A percentile compares a stretch with the other conserved stretches of the same genome.
These are phyloP conservation scores for Leucogyrophana mollusca DNA, from an alignment of 768 basidiomycete genomes.

Conservation along the genomic window DNA sequence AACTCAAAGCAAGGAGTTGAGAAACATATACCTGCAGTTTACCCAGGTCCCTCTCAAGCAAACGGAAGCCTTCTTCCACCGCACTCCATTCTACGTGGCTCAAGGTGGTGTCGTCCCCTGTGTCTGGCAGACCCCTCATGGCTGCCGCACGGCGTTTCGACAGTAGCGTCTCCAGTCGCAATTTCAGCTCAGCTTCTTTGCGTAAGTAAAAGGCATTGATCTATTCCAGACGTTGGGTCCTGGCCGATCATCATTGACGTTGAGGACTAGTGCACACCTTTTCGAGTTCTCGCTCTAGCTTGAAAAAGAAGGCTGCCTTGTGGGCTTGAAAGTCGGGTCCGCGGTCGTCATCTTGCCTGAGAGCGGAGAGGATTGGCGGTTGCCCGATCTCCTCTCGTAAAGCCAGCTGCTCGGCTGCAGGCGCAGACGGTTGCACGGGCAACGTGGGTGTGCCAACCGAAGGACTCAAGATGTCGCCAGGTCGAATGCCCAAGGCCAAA, in stretches of 20 bases:
- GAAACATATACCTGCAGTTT: conserved; percentile 77
- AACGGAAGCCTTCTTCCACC: conserved; percentile 92
- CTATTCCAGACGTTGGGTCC: conserved; percentile 38
- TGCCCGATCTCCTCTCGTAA: conserved; percentile 42
- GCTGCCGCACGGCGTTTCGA: conserved; percentile 90
- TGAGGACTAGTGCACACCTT: conserved; percentile 58
- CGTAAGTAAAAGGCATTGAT: conserved; percentile 98
- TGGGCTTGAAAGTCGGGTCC: conserved; percentile 90
- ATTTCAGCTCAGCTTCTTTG: conserved; percentile 92
- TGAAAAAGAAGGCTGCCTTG: conserved; percentile 98
- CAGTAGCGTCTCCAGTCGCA: conserved; percentile 88
- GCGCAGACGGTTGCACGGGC: conserved; percentile 25
- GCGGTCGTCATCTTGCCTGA: conserved; percentile 67
- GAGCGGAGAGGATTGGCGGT: conserved; percentile 59
- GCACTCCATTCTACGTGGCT: conserved; percentile 90
- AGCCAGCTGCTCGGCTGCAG: conserved; percentile 13
- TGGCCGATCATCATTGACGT: conserved; percentile 4
- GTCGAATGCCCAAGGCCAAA: conserved; percentile 79
- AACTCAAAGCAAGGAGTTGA: conserved; percentile 13
- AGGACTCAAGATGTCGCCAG: conserved; percentile 47
- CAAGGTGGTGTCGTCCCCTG: conserved; percentile 52
- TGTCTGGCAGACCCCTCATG: conserved; percentile 67
- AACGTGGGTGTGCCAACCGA: conserved; percentile 30
- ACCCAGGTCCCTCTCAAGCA: conserved; percentile 90
- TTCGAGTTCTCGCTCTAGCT: conserved; percentile 94